These are phyloP conservation scores for Lasiodiplodia sp. DNA, from an alignment of 2,329 filamentous ascomycete genomes.

Conservation along the genomic window DNA sequence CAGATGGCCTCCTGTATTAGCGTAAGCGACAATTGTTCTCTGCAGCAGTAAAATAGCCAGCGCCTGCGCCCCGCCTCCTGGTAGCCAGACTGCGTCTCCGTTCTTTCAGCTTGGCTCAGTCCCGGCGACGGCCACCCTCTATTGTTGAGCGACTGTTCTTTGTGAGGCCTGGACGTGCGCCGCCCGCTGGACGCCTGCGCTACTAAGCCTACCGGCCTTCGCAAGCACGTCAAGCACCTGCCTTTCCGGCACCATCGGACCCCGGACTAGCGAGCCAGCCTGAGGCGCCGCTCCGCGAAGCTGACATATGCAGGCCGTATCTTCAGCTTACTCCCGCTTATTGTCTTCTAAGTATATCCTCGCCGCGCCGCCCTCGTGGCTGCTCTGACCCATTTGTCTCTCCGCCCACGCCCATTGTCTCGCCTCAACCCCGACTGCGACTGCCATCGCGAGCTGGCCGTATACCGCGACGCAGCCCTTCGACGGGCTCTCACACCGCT, in stretches of 20 bases:
- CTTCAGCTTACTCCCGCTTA: slow-evolving; percentile 23
- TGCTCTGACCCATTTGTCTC: background rate
- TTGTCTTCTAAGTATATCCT: slow-evolving; percentile 9
- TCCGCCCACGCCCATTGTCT: slow-evolving; percentile 7
- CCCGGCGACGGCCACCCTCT: slow-evolving; percentile 18
- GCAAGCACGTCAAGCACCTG: background rate
- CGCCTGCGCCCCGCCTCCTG: background rate
- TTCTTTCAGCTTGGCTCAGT: slow-evolving; percentile 18
- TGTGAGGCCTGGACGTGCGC: slow-evolving; percentile 22
- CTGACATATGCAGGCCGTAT: slow-evolving; percentile 29
- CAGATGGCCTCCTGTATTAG: slow-evolving; percentile 27
- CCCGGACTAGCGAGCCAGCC: slow-evolving; percentile 10
- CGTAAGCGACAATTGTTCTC: slow-evolving; percentile 17
- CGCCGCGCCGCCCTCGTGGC: background rate
- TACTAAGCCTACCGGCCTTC: background rate
- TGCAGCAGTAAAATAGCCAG: slow-evolving; percentile 1
- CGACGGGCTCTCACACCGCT: slow-evolving; percentile 22
- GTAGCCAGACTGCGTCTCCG: slow-evolving; percentile 7
- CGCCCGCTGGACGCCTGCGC: slow-evolving; percentile 3
- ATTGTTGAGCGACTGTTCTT: slow-evolving; percentile 17
- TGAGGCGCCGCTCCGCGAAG: background rate
- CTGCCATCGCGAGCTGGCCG: slow-evolving; percentile 6
- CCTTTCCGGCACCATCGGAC: slow-evolving; percentile 11
- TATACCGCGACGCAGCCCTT: slow-evolving; percentile 1
- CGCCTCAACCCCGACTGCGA: background rate